phyloP scores from a whole-genome alignment of 257 asterid genomes.

The Solanum lycopersicoides region DNA sequence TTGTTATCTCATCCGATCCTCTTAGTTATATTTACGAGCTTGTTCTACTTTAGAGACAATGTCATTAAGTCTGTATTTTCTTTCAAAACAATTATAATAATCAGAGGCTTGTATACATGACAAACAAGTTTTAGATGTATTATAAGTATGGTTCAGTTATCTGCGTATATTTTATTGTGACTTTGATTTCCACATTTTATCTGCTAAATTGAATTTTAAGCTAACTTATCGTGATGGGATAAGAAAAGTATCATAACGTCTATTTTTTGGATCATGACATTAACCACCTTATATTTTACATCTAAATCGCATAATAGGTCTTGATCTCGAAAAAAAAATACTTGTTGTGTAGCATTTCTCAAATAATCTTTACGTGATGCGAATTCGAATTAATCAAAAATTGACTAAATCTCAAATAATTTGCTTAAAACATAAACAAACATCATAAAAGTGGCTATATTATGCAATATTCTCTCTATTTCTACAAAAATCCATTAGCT shows the following conservation, averaged over 20 bases:
- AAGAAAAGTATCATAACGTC: accelerated
- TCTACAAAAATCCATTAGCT: neutral
- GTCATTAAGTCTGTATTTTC: neutral
- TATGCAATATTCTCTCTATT: neutral
- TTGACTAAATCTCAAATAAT: neutral
- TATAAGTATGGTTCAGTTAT: too few species aligned
- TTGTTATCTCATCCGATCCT: neutral
- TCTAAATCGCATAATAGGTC: neutral
- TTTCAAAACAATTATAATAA: neutral
- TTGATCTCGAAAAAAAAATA: too few species aligned
- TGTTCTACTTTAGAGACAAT: too few species aligned
- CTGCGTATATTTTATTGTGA: neutral
- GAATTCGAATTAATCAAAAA: accelerated
- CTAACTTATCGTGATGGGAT: neutral
- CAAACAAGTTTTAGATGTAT: too few species aligned
- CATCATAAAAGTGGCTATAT: neutral
- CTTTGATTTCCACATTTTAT: neutral
- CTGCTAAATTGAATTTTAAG: too few species aligned
- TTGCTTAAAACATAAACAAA: slow-evolving; percentile 17
- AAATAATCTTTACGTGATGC: neutral
- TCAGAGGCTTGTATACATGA: too few species aligned
- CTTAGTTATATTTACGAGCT: too few species aligned
- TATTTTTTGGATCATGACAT: neutral
- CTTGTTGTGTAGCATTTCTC: neutral
- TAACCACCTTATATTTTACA: neutral